Evolutionary conservation across 306 rosid species (phyloP).

Genomic region (Castanopsis chinensis): DNA sequence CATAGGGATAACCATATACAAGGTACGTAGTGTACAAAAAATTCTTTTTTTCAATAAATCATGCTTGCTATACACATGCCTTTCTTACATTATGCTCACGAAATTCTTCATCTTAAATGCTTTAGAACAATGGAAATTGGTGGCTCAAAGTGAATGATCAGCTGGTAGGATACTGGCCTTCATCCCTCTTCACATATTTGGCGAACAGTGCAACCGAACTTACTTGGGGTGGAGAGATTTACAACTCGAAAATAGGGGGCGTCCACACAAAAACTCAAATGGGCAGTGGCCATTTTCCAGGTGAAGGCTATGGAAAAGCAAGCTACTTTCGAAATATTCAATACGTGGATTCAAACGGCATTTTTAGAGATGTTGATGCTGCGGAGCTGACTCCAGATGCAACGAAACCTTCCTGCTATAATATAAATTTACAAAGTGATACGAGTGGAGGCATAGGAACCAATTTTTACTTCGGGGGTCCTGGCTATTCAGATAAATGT

Average conservation of each 20-base stretch:
- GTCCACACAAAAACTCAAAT: slow-evolving; percentile 27
- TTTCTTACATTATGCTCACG: not conserved
- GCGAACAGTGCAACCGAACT: not conserved
- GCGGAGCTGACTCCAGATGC: not conserved
- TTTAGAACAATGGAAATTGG: slow-evolving; percentile 26
- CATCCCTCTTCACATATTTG: slow-evolving; percentile 2
- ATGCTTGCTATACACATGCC: not conserved
- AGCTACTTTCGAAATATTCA: slow-evolving; percentile 16
- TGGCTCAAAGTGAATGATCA: slow-evolving; percentile 10
- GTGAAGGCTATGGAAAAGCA: slow-evolving; percentile 15
- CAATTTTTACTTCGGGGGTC: slow-evolving; percentile 21
- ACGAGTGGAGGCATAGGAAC: not conserved
- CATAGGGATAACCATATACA: too few relatives aligned
- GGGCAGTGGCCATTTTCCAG: slow-evolving; percentile 34
- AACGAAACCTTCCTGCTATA: slow-evolving; percentile 24
- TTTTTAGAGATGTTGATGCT: not conserved
- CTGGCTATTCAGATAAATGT: slow-evolving; percentile 17
- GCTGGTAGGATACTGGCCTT: slow-evolving; percentile 31
- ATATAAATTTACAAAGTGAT: not conserved
- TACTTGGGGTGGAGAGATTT: slow-evolving; percentile 25
- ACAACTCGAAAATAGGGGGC: not conserved
- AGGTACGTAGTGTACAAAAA: not conserved
- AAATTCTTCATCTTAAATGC: not conserved
- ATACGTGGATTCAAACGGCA: not conserved
- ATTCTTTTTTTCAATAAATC: not conserved